Evolutionary conservation across 805 yeast genomes (phyloP).

Genomic region (Candida nanaspora): DNA sequence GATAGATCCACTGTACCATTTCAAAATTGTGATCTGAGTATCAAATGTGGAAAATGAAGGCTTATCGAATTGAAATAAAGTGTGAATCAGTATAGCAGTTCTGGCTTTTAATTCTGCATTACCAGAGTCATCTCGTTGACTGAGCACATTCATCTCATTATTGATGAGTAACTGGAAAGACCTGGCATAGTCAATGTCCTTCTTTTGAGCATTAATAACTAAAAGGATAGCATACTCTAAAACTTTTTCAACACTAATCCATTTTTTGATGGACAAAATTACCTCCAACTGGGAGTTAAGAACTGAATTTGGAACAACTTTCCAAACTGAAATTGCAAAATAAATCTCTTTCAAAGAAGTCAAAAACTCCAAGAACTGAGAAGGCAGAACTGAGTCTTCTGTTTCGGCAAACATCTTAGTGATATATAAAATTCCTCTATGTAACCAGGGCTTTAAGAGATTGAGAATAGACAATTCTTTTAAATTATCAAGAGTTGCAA

Average conservation of each 20-base stretch:
- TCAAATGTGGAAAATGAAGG: constrained; percentile 36
- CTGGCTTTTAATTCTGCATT: constrained; percentile 28
- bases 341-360: constrained; percentile 26
- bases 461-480: constrained; percentile 15
- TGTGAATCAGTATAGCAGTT: constrained; percentile 39
- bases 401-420: constrained; percentile 60
- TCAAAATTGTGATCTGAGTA: constrained; percentile 43
- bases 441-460: constrained; percentile 42
- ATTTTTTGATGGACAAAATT: constrained; percentile 34
- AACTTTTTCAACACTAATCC: constrained; percentile 36
- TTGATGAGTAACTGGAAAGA: constrained; percentile 58
- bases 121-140: constrained; percentile 15
- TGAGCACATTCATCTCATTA: constrained; percentile 36
- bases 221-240: constrained; percentile 38
- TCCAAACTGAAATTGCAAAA: constrained; percentile 26
- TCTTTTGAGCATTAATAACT: constrained; percentile 29
- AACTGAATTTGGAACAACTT: constrained; percentile 34
- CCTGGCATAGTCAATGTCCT: constrained; percentile 35
- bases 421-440: constrained; percentile 49
- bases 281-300: constrained; percentile 64
- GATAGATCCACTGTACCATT: constrained; percentile 57
- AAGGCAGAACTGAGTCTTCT: constrained; percentile 11
- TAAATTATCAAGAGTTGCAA: constrained; percentile 2
- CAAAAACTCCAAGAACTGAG: constrained; percentile 25
- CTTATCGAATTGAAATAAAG: constrained; percentile 42